These are phyloP conservation scores for Phycomyces nitens DNA, from an alignment of 192 early-diverging fungal genomes.

Conservation along the genomic window DNA sequence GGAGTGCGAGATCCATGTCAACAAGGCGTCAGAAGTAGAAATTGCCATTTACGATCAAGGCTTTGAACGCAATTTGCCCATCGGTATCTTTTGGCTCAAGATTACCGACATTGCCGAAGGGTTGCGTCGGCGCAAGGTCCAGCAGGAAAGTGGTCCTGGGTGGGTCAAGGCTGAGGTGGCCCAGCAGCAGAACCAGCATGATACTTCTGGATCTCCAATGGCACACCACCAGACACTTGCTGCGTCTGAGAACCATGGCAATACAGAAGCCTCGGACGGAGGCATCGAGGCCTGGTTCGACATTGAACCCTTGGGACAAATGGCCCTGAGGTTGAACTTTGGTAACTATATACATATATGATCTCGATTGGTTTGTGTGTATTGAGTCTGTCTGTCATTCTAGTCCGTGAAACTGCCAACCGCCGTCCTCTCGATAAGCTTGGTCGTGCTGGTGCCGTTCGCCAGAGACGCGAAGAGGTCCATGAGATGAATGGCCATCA, in stretches of 20 bases:
- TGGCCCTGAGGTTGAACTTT: slow-evolving; percentile 84
- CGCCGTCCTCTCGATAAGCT: slow-evolving; percentile 52
- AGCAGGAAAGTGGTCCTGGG: slow-evolving; percentile 54
- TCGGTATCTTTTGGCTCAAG: slow-evolving; percentile 91
- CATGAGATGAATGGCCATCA: slow-evolving; percentile 91
- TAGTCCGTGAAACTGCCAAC: slow-evolving; percentile 50
- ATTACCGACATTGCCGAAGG: slow-evolving; percentile 91
- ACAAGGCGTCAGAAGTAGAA: slow-evolving; percentile 91
- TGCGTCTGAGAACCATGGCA: too few relatives aligned
- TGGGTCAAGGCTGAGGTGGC: slow-evolving; percentile 47
- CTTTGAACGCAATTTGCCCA: slow-evolving; percentile 64
- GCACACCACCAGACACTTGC: too few relatives aligned
- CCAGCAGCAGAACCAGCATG: slow-evolving; percentile 17
- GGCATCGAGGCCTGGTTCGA: slow-evolving; percentile 85
- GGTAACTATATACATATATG: slow-evolving; percentile 40
- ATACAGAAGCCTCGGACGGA: slow-evolving; percentile 22
- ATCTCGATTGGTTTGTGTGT: too few relatives aligned
- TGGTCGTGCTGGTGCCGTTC: slow-evolving; percentile 77
- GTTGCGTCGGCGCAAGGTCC: slow-evolving; percentile 67
- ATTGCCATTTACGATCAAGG: slow-evolving; percentile 84
- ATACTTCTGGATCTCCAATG: too few relatives aligned
- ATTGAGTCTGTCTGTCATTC: too few relatives aligned
- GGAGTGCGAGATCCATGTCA: slow-evolving; percentile 82
- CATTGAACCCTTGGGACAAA: slow-evolving; percentile 89
- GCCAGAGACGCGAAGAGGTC: slow-evolving; percentile 77